Evolutionary conservation across 2,329 filamentous ascomycete species (phyloP), one percentile per base, ranked within the genome.

Genomic region (Pseudogymnoascus sp.): DNA sequence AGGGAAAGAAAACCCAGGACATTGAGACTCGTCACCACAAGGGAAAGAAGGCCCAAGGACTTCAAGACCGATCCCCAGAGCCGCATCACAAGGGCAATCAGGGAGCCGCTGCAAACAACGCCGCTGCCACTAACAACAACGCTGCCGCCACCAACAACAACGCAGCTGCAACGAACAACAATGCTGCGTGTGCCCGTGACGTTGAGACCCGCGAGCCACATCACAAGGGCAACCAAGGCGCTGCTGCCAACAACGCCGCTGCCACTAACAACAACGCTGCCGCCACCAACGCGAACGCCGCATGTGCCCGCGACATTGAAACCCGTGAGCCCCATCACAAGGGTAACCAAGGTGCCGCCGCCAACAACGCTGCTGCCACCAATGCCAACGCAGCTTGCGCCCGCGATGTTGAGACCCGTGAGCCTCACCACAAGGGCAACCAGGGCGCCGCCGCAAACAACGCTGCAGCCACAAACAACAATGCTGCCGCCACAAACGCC

Each of bases 1-100:
- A 64, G 47, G 63, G 63, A 6, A 60, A 58, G 18, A 60, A 47
- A 8, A 47, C 33, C 12, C 59, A 61, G 59, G 60, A 37, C 11
- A 30, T 61, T 59, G 12, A 61, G 61, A 41, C 50, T 33, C 18
- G 50, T 14, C 58, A 43, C 4, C 58, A 60, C n/a, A 47, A 25
- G 41, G 33, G 58, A 7, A 60, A 43, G 58, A 25, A 36, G 20
- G 30, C 18, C 22, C 22, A 43, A 16, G 58, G 16, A 2, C 14
- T 43, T 47, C 6, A 59, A 59, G 41, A 28, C 2, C 58, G 37
- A 6, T 30, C 58, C 28, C 35, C 58, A 6, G 58, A 59, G 16
- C 16, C 43, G 12, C 36, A 41, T 28, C 20, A 59, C 12, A 47
- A 47, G 41, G 41, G 41, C 20, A 41, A 41, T n/a, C 16, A 38